Base-by-base conservation (phyloP, 1,284 basidiomycete genomes). In the Hypsizygus ulmarius region DNA sequence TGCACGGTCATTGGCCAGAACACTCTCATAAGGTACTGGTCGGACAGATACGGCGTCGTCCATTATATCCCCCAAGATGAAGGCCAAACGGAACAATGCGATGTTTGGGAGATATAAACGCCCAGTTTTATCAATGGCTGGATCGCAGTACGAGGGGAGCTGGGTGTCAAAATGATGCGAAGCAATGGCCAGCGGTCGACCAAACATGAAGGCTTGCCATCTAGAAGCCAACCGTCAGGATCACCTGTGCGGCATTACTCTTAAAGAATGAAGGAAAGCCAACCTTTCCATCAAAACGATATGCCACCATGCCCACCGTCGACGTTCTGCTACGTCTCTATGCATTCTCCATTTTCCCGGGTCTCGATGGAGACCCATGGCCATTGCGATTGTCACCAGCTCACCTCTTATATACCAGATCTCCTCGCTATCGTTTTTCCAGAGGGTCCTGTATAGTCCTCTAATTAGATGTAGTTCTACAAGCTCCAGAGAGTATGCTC, bases 291-390 rank as follows among this genome's bases (percentile, higher is more conserved):
- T 72, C 45, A 88, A 70, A 39, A 90, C 66, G 53, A 88, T 84
- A 64, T 90, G 87, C 88, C 88, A 90, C 87, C 87, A 90, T 2
- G 86, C 85, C 87, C 88, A 90, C 39, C 88, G 73, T 45, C 87
- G 72, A 49, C 88, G 76, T 62, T 90, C 88, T 30, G 86, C 82
- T 4, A 81, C 65, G 49, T 81, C 81, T 48, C 75, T 72, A 35
- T 75, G 75, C 74, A 89, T 84, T 51, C 75, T 75, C 74, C 80
- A 85, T 61, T 82, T 82, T 36, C 78, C 81, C 9, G 87, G 87
- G 66, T 91, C 88, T 14, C 88, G 81, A 65, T 91, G 87, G 12
- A 91, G 69, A 6, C 88, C 88, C 82, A 91, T 83, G 12, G 87
- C 88, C 51, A 80, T 83, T 6, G 76, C 84, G 53, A 89, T 82